Percentiles rank a stretch among this genome's conserved stretches.
These are phyloP conservation scores for Penicillium macrosclerotiorum DNA, from an alignment of 495 filamentous ascomycete genomes.

Conservation along the genomic window DNA sequence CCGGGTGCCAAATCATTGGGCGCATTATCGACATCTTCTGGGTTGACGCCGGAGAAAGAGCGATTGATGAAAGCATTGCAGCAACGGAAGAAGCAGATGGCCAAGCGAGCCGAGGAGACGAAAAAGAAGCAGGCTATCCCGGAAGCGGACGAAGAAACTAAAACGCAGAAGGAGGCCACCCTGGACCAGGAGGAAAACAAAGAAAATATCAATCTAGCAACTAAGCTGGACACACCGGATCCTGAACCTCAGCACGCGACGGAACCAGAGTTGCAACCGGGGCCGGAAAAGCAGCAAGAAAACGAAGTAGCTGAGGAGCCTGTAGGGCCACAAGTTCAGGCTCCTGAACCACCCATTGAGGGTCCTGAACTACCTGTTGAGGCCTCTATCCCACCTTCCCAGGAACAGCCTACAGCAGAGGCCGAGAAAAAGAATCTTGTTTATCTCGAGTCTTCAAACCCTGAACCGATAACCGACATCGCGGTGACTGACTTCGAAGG, in stretches of 20 bases:
- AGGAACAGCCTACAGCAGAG: neutral
- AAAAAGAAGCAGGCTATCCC: constrained; percentile 29
- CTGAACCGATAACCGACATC: constrained; percentile 23
- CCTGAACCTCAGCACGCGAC: constrained; percentile 4
- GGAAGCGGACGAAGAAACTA: constrained; percentile 15
- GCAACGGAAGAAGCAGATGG: constrained; percentile 75
- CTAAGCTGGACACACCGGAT: neutral
- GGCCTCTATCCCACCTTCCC: neutral
- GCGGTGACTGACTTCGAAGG: constrained; percentile 16
- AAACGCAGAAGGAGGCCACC: neutral
- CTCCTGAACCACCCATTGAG: constrained; percentile 3
- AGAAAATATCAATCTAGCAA: constrained; percentile 27
- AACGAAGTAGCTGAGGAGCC: constrained; percentile 1
- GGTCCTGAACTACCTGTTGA: neutral
- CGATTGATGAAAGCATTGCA: constrained; percentile 92
- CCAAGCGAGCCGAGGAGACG: constrained; percentile 36
- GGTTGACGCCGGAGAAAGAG: constrained; percentile 84
- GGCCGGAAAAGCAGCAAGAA: constrained; percentile 1
- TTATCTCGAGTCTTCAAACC: constrained; percentile 9
- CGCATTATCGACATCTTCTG: constrained; percentile 48
- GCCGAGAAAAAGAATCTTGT: neutral
- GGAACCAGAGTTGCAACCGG: too few relatives aligned
- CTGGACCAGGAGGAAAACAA: constrained; percentile 25
- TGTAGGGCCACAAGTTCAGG: neutral
- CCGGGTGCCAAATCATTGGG: constrained; percentile 52